Base-by-base conservation (phyloP, 2,329 filamentous ascomycete genomes). In the Fusarium lyarnte region DNA sequence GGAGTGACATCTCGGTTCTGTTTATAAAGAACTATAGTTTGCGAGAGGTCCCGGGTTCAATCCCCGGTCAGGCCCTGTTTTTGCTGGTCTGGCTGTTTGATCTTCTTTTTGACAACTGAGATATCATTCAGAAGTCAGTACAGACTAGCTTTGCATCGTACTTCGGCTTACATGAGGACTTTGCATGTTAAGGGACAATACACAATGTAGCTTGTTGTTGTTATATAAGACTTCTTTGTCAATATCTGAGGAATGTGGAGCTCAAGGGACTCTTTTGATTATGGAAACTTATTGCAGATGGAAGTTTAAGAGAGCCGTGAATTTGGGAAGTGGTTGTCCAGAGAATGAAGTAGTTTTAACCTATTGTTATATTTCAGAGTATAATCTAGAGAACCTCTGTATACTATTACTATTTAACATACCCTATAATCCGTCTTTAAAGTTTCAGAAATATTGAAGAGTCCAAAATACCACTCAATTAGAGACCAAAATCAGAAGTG, bases 31-130 rank as follows among this genome's bases (percentile, higher is more conserved):
- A 64, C 65, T 58, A 52, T 11, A 69, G 58, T 39, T 77, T 84
- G 82, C 82, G 82, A 83, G 82, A 83, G 82, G 82, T 83, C 82
- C 82, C 82, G 82, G 81, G 82, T 83, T 84, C 82, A 82, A 84
- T 83, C 81, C 82, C 81, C 82, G 82, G 82, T 81, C 81, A 82
- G 81, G 81, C 81, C 82, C 82, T 69, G 33, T 39, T 68, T 67
- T 66, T 67, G 63, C 33, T 19, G 4, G 25, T 33, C 6, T 6
- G 16, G 36, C 2, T 21, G 19, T 5, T 9, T 19, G 49, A 7
- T 36, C 16, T 42, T 39, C 23, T 42, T 42, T 42, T 55, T 58
- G 16, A n/a, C 7, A 9, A 17, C 4, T 27, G 19, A 6, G 2
- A 14, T 3, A 14, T 6, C 10, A 13, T n/a, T 25, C 1, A 17